Percentiles rank a stretch among this genome's conserved stretches.
These are phyloP conservation scores for Calonectria multiphialidica DNA, from an alignment of 2,329 filamentous ascomycete genomes.

Conservation along the genomic window DNA sequence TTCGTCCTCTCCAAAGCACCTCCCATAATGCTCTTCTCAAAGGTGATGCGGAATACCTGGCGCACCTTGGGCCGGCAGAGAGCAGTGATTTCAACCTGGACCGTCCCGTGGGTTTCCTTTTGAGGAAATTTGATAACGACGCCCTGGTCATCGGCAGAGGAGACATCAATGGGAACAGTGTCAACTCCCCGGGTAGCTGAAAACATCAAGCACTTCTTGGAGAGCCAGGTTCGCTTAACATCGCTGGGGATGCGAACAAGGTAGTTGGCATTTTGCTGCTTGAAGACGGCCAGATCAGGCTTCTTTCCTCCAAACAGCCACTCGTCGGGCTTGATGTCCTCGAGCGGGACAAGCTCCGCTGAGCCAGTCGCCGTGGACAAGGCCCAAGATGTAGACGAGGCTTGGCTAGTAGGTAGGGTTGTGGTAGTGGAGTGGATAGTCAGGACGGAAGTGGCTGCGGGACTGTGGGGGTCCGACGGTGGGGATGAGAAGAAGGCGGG, in stretches of 20 bases:
- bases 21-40: constrained; percentile 62
- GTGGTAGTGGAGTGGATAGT: constrained; percentile 41
- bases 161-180: constrained; percentile 62
- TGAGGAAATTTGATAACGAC: constrained; percentile 65
- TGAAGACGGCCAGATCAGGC: constrained; percentile 45
- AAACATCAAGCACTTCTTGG: constrained; percentile 68
- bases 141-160: constrained; percentile 59
- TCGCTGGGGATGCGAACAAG: constrained; percentile 64
- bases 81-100: constrained; percentile 70
- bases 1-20: constrained; percentile 59
- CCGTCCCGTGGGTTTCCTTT: constrained; percentile 67
- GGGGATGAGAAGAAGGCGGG: constrained; percentile 45
- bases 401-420: constrained; percentile 30
- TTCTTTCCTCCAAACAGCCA: constrained; percentile 51
- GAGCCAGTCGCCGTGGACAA: constrained; percentile 32
- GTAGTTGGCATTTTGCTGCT: constrained; percentile 60
- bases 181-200: constrained; percentile 63
- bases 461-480: constrained; percentile 39
- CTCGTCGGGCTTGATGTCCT: constrained; percentile 45
- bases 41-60: constrained; percentile 71
- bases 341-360: constrained; percentile 46
- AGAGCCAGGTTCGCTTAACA: constrained; percentile 66
- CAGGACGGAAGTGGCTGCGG: constrained; percentile 40
- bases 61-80: constrained; percentile 71
- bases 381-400: constrained; percentile 30